Evolutionary conservation across 176 grass and related monocot species (phyloP), one percentile per base, ranked within the genome.

Genomic region (Puccinellia tenuiflora): DNA sequence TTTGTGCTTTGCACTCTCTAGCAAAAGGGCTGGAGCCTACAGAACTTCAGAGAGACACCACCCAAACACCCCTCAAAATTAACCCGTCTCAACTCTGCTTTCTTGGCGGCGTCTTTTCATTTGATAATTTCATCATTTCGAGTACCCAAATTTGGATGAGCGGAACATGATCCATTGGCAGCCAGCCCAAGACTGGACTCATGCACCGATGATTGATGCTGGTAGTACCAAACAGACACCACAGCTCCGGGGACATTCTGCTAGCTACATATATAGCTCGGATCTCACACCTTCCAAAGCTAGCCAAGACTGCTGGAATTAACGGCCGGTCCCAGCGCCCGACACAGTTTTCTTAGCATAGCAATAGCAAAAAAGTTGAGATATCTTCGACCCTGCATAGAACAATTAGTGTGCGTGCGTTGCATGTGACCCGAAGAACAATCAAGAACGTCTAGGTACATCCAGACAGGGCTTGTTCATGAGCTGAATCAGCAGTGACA

Each of bases 401-500:
- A 48, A 39, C 70, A 9, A 43, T 55, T 10, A 20, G 42, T 29
- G 42, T 29, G 61, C 21, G 34, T 85, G 60, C 82, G 17, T 13
- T 17, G 39, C 82, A 48, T 72, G 10, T 21, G n/a, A n/a, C n/a
- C n/a, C n/a, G n/a, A n/a, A n/a, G n/a, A n/a, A 46, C 33, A 47
- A 17, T 13, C 26, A 73, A 12, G 6, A n/a, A 3, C 35, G 39
- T 42, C 73, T 46, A 82, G 26, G 68, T 26, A 54, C 17, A 39
- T 45, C 39, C 17, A 10, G 24, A 5, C 45, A 21, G 47, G 7
- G 3, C 8, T 6, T 3, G 59, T 57, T n/a, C 30, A 34, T 20
- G 69, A 30, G 84, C 79, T 62, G 84, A 86, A 78, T 90, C 88
- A 73, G 88, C 88, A 47, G 28, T 90, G 88, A 90, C 79, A 39